Conservation (phyloP, 306 rosid genomes). For the Argentina anserina region DNA sequence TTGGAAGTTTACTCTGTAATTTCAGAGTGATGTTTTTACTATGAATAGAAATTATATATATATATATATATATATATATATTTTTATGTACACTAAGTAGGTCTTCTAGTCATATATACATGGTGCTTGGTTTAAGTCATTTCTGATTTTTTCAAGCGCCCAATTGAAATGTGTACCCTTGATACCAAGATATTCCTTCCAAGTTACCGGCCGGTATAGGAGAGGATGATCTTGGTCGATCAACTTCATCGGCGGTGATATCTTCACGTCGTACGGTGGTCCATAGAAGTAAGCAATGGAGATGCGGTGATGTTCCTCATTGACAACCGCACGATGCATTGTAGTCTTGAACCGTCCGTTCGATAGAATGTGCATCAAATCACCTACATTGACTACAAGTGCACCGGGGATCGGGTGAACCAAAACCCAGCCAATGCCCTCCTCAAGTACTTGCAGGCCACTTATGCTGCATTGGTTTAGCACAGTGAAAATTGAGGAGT, state of each 20-base stretch:
- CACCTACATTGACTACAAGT: constrained; percentile 44
- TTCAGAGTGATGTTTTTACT: no score
- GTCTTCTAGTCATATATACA: not conserved
- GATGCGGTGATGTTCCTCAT: constrained; percentile 22
- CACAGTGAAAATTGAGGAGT: constrained; percentile 49
- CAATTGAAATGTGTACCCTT: constrained; percentile 33
- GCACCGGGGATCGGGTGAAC: constrained; percentile 34
- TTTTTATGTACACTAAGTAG: not conserved
- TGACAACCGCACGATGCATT: constrained; percentile 43
- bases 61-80: no score
- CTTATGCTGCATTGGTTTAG: constrained; percentile 24
- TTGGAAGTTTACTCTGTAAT: no score
- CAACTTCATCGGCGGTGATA: constrained; percentile 31
- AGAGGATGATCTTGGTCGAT: constrained; percentile 25
- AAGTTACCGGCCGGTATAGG: constrained; percentile 31
- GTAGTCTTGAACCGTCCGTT: constrained; percentile 36
- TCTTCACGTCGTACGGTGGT: constrained; percentile 30
- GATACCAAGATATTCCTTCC: constrained; percentile 40
- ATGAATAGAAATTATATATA: no score
- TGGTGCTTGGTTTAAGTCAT: not conserved
- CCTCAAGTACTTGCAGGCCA: constrained; percentile 36
- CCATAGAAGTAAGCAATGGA: constrained; percentile 41
- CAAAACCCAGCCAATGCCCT: constrained; percentile 37
- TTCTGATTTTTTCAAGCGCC: constrained; percentile 28
- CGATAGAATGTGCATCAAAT: constrained; percentile 42